Base-by-base conservation (phyloP, 257 asterid species). In the Scutellaria minor region DNA sequence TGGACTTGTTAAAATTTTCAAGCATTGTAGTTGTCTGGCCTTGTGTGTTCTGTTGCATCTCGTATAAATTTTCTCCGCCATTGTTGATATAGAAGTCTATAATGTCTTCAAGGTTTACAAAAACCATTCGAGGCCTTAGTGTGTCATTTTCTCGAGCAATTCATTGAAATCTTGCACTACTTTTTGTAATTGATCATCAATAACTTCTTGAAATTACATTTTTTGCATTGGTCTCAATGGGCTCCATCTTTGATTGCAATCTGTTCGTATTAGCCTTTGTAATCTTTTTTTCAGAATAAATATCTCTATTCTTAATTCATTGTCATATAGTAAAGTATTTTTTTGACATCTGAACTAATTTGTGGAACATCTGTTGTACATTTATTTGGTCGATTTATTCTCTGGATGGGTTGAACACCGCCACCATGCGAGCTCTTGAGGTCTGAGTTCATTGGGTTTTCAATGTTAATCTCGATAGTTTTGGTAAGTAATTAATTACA, bases 131-230 rank as follows among this genome's bases (percentile, higher is more conserved):
- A 59, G 58, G n/a, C 11, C 53, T 12, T 60, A 65, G 35, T 48
- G 39, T 15, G 67, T 14, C 42, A 67, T 48, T 53, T 46, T 71
- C 68, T 76, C 80, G 22, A 52, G 18, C 60, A 80, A 80, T 46
- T 86, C 77, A 7, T 64, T 51, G 75, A 84, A 85, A 70, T 76
- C 87, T 60, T 47, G 83, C 40, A 47, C 65, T 8, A 86, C 44
- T 18, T 63, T 58, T 14, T 74, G 85, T 10, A 82, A 53, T 15
- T 22, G 58, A 13, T 71, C 72, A 6, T 81, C 78, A 0, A 68
- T 59, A 41, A 57, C 42, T 63, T 83, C 78, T 47, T 64, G 66
- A n/a, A 40, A 27, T 37, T 45, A 75, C n/a, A n/a, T 41, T 27
- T 12, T 64, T 71, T 63, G 48, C 39, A 7, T 5, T 75, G 47